Evolutionary conservation across 2,329 filamentous ascomycete genomes (phyloP), one percentile per base, ranked within the genome.

Genomic region (Hymenoscyphus infarciens): DNA sequence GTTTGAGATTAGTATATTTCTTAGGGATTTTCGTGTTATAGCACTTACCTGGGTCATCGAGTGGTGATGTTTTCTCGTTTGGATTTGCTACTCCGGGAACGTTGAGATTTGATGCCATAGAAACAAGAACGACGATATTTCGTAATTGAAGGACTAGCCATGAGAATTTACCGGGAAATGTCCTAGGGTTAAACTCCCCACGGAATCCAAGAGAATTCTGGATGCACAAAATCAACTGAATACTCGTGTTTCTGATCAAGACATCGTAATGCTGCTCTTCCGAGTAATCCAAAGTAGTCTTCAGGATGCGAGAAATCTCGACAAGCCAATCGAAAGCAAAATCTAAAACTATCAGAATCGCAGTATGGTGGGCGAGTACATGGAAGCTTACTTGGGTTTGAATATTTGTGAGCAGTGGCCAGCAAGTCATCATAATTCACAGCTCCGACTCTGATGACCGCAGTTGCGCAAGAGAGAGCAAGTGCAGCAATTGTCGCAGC

Each of bases 241-340:
- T 82, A 39, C 87, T 81, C 2, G 82, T 80, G 70, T 95, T 93
- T 64, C 87, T 82, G 66, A 95, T 83, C 38, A 96, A 79, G 63
- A 87, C 82, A 72, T 94, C 87, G 68, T 89, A 85, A 54, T 85
- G 83, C 1, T 85, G 79, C 64, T 96, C 91, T 57, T 90, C 84
- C 0, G 91, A 89, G 72, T 93, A 96, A 76, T 98, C 94, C 56
- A 93, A 85, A 57, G 87, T 86, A 33, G 91, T 81, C 66, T 87
- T 88, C 59, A 93, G 78, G 62, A 90, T 85, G 49, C 84, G 82
- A 59, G 91, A 86, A 13, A 92, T 79, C 67, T 90, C 87, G 49
- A 80, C 81, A 59, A 90, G 78, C 80, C 87, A 87, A 63, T 87
- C 81, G 52, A 81, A 80, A 60, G 85, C 78, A 67, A 89, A 86